A percentile compares a stretch with the other conserved stretches of the same genome.
These are phyloP conservation scores for Verticillium zaregamsianum DNA, from an alignment of 2,329 filamentous ascomycete genomes.

Conservation along the genomic window DNA sequence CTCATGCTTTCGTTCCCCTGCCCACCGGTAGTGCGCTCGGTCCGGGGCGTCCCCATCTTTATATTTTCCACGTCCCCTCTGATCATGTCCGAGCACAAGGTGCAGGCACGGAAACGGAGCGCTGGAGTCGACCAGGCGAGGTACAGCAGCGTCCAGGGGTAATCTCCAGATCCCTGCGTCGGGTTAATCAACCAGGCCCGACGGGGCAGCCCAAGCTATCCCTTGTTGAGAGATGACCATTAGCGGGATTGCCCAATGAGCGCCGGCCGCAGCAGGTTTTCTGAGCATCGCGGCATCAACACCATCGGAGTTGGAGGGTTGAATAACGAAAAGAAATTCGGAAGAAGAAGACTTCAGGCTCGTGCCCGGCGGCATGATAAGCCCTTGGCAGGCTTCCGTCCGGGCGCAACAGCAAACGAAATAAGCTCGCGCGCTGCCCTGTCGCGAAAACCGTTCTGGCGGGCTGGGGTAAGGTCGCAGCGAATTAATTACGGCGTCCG, in stretches of 20 bases:
- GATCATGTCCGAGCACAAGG: not conserved
- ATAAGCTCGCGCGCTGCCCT: not conserved
- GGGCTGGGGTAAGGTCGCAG: not conserved
- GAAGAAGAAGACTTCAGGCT: no score
- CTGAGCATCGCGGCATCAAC: no score
- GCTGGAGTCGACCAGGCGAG: not conserved
- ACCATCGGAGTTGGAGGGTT: no score
- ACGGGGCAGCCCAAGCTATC: not conserved
- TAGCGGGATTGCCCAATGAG: not conserved
- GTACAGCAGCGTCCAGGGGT: not conserved
- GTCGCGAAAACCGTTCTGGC: not conserved
- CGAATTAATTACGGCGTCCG: not conserved
- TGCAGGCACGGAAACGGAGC: not conserved
- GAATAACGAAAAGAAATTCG: no score
- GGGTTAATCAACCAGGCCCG: not conserved
- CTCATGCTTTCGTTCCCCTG: not conserved
- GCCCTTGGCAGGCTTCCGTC: no score
- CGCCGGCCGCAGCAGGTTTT: no score
- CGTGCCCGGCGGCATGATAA: no score
- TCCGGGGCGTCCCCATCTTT: not conserved
- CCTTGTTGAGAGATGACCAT: not conserved
- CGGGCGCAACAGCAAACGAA: not conserved
- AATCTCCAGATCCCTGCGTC: not conserved
- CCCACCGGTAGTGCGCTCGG: not conserved
- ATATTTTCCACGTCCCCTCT: not conserved